These are phyloP conservation scores for Pseudovirgaria hyperparasitica DNA, from an alignment of 2,329 filamentous ascomycete genomes.

Conservation along the genomic window DNA sequence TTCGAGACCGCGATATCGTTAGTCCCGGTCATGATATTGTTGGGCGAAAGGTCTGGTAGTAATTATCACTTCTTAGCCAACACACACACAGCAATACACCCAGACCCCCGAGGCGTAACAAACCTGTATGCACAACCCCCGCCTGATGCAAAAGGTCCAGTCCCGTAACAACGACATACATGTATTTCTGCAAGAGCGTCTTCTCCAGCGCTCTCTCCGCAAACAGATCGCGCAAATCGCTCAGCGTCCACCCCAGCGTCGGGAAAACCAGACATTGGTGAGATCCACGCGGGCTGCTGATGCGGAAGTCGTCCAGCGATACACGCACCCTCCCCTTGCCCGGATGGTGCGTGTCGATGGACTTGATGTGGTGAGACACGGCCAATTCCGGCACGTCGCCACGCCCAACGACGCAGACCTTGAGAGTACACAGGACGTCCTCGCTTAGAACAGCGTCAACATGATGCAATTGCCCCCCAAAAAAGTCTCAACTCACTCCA, in stretches of 20 bases:
- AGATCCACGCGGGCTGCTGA: conserved; percentile 11
- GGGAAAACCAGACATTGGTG: conserved; percentile 14
- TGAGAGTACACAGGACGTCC: too few relatives aligned
- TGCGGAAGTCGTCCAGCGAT: too few relatives aligned
- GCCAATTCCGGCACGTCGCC: too few relatives aligned
- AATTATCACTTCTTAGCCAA: too few relatives aligned
- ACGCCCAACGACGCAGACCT: too few relatives aligned
- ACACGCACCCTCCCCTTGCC: too few relatives aligned
- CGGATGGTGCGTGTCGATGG: too few relatives aligned
- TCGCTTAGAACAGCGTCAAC: too few relatives aligned
- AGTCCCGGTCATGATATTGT: conserved; percentile 19
- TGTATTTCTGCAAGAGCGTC: conserved; percentile 14
- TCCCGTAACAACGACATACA: conserved; percentile 24
- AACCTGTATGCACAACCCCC: conserved; percentile 34
- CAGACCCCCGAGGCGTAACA: too few relatives aligned
- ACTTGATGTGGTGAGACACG: too few relatives aligned
- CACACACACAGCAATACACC: too few relatives aligned
- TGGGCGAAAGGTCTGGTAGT: conserved; percentile 16
- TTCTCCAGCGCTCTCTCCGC: conserved; percentile 8
- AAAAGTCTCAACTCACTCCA: conserved; percentile 1
- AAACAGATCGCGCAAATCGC: conserved; percentile 12
- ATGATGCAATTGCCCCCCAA: too few relatives aligned
- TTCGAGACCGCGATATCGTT: conserved; percentile 15
- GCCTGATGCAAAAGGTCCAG: conserved; percentile 33
- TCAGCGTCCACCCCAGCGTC: conserved; percentile 16